These are phyloP conservation scores for Fusarium continuum DNA, from an alignment of 2,329 filamentous ascomycete species.

Conservation along the genomic window DNA sequence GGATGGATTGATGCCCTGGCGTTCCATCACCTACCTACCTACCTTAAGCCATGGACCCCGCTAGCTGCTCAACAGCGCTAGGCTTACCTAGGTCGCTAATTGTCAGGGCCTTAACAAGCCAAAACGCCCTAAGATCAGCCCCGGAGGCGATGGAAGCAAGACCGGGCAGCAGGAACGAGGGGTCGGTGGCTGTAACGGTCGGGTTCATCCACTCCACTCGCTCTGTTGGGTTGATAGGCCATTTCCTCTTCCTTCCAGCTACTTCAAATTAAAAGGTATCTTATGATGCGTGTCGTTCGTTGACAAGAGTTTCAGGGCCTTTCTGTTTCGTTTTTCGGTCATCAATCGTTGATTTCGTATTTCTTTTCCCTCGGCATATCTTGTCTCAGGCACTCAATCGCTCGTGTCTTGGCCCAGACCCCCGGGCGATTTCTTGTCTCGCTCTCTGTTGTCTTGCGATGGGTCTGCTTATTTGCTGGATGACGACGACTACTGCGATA, in stretches of 20 bases:
- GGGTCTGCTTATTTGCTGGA: slow-evolving; percentile 30
- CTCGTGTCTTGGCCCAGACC: slow-evolving; percentile 16
- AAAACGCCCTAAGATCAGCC: slow-evolving; percentile 11
- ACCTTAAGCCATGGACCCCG: too few relatives aligned
- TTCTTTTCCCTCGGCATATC: slow-evolving; percentile 14
- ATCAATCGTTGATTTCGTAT: slow-evolving; percentile 3
- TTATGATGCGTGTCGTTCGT: slow-evolving; percentile 23
- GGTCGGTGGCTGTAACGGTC: slow-evolving; percentile 13
- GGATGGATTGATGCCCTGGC: too few relatives aligned
- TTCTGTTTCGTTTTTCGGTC: slow-evolving; percentile 2
- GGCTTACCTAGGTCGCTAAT: background rate
- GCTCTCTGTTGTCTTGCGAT: slow-evolving; percentile 18
- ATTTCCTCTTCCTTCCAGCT: slow-evolving; percentile 19
- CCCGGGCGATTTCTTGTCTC: slow-evolving; percentile 11
- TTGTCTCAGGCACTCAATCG: slow-evolving; percentile 14
- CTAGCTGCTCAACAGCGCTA: background rate
- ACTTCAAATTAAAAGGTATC: slow-evolving; percentile 17
- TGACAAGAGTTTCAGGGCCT: slow-evolving; percentile 5
- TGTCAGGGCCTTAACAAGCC: slow-evolving; percentile 3
- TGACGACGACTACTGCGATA: slow-evolving; percentile 35
- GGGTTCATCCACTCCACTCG: slow-evolving; percentile 11
- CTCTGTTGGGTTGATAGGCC: background rate
- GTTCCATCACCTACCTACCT: too few relatives aligned
- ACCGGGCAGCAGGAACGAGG: background rate
- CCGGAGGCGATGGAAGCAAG: background rate